Evolutionary conservation across 192 early-diverging fungal genomes (phyloP).

Genomic region (Coemansia sp.): DNA sequence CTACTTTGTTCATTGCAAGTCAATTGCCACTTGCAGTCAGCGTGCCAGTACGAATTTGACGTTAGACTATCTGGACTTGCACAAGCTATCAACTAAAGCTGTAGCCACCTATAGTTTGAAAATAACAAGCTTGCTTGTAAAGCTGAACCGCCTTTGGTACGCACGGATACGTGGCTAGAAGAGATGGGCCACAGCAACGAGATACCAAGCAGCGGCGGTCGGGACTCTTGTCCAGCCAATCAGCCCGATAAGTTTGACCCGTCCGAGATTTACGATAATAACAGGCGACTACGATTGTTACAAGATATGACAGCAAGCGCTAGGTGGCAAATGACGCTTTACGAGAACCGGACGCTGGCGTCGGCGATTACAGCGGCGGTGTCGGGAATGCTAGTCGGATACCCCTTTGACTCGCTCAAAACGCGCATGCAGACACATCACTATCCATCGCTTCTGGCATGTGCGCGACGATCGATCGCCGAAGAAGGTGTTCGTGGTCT

Average conservation of each 20-base stretch:
- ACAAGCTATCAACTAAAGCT: not conserved
- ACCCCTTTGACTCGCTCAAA: slow-evolving; percentile 93
- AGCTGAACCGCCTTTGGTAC: not conserved
- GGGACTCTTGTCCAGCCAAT: not conserved
- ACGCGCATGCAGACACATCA: slow-evolving; percentile 94
- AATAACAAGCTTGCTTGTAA: not conserved
- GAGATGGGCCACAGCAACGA: slow-evolving; percentile 3
- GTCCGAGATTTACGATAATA: not conserved
- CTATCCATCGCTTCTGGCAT: slow-evolving; percentile 75
- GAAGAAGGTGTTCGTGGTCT: slow-evolving; percentile 84
- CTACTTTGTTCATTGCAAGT: not conserved
- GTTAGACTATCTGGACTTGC: not conserved
- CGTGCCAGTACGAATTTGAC: not conserved
- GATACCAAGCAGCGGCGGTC: not conserved
- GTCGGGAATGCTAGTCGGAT: slow-evolving; percentile 66
- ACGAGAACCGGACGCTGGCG: slow-evolving; percentile 63
- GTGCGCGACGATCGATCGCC: slow-evolving; percentile 71
- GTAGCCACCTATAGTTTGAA: not conserved
- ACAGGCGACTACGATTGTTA: not conserved
- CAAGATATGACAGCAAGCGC: not conserved
- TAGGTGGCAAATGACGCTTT: slow-evolving; percentile 31
- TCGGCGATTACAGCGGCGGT: slow-evolving; percentile 72
- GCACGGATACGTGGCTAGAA: no score
- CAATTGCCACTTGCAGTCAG: not conserved
- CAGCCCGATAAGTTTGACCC: not conserved